Evolutionary conservation across 73 alveolate species (phyloP), one percentile per base, ranked within the genome.

Genomic region (Paramecium sonneborni): DNA sequence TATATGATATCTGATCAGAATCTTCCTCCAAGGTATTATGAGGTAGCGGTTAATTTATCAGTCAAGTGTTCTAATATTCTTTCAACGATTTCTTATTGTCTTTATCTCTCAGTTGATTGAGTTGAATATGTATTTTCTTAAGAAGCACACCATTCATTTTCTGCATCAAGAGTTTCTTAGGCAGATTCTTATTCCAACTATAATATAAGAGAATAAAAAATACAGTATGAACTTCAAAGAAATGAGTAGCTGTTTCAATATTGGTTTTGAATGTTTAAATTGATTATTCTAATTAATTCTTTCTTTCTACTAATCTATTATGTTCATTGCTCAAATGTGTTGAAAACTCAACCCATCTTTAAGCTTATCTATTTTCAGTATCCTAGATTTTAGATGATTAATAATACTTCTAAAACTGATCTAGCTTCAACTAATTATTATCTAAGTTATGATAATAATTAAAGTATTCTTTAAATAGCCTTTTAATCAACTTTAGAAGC

Each of bases 171-270:
- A 43, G 90, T 46, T 46, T 79, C 90, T 43, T 79, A 24, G 2
- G 90, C 90, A 18, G 69, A 38, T 79, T 79, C 90, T 44, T 41
- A 28, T 79, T 79, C 90, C 69, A 79, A 46, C 90, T 79, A 20
- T 11, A 8, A 23, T 20, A 79, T 79, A 37, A 79, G n/a, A 62
- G 12, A 2, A 62, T 62, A 26, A 9, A n/a, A 1, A 23, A 23
- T 79, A 79, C 90, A 41, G 90, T 79, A 79, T 79, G 90, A 28
- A 79, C 90, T 79, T 79, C 90, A 46, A 79, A 79, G 90, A 79
- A 79, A 34, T 79, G 90, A 26, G 72, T 44, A 8, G 90, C 90
- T 41, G 90, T 79, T 10, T 79, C 69, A 43, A 79, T 46, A 44
- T 79, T 79, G n/a, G 90, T 46, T 38, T 46, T 38, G 72, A 30